phyloP scores from a whole-genome alignment of 2,329 filamentous ascomycete species.

The Penicillium sp. region DNA sequence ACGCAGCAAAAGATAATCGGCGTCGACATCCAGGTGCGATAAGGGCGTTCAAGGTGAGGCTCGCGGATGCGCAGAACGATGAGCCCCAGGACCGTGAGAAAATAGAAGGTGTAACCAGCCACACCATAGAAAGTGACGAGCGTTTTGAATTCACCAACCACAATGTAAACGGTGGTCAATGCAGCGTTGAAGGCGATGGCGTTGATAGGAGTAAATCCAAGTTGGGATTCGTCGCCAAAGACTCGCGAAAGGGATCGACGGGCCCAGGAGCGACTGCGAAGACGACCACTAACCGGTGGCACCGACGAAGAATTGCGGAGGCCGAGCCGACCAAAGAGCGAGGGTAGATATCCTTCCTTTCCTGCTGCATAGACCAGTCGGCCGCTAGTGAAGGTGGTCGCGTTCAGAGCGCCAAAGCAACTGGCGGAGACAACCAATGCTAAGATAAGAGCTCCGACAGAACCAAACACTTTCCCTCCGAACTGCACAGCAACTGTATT shows the following conservation, averaged over 20 bases:
- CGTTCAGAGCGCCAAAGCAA: constrained; percentile 92
- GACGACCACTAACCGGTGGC: constrained; percentile 28
- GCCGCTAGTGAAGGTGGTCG: constrained; percentile 86
- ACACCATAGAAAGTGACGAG: constrained; percentile 96
- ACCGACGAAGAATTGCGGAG: constrained; percentile 43
- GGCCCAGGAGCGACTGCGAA: constrained; percentile 49
- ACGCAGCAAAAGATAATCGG: constrained; percentile 99
- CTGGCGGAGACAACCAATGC: constrained; percentile 84
- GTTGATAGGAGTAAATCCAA: constrained; percentile 92
- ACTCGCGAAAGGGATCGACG: constrained; percentile 55
- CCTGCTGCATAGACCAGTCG: constrained; percentile 89
- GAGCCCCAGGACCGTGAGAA: constrained; percentile 85
- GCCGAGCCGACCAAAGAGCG: constrained; percentile 76
- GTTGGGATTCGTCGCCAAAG: constrained; percentile 68
- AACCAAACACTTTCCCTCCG: constrained; percentile 81
- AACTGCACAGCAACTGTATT: constrained; percentile 98
- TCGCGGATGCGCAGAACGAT: constrained; percentile 85
- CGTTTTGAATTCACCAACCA: constrained; percentile 84
- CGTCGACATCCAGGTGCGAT: constrained; percentile 93
- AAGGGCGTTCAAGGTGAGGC: constrained; percentile 80
- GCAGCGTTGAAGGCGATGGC: constrained; percentile 75
- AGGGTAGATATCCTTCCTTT: constrained; percentile 88
- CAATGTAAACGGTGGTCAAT: constrained; percentile 70
- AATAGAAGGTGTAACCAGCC: constrained; percentile 95
- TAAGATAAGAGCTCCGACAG: constrained; percentile 72